Percentiles rank a stretch among this genome's conserved stretches.
Evolutionary conservation across 192 early-diverging fungal species (phyloP).

Genomic region (Spizellomyces punctatus): DNA sequence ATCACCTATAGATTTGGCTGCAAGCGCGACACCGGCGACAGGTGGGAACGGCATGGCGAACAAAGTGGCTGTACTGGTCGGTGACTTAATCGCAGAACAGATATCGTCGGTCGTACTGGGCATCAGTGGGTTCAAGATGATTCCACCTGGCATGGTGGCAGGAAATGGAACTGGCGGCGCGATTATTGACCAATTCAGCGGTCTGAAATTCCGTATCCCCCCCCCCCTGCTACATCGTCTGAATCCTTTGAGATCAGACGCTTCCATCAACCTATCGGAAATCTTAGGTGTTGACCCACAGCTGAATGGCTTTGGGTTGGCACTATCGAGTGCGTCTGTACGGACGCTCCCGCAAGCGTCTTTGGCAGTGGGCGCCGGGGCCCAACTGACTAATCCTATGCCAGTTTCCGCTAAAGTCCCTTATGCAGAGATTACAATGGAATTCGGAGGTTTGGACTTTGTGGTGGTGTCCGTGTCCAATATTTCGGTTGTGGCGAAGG

Average conservation of each 20-base stretch:
- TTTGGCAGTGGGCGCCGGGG: conserved; percentile 19
- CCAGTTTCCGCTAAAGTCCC: conserved; percentile 37
- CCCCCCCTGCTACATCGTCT: background rate
- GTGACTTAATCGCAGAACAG: conserved; percentile 17
- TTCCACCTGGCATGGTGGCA: conserved; percentile 27
- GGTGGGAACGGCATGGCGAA: conserved; percentile 35
- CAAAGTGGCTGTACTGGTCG: conserved; percentile 30
- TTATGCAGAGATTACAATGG: conserved; percentile 23
- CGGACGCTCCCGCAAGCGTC: conserved; percentile 18
- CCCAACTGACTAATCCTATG: conserved; percentile 32
- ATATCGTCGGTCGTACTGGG: conserved; percentile 9
- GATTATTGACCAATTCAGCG: conserved; percentile 38
- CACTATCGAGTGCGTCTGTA: conserved; percentile 14
- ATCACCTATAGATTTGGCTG: background rate
- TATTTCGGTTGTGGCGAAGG: conserved; percentile 21
- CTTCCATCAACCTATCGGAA: conserved; percentile 17
- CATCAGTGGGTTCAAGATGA: conserved; percentile 28
- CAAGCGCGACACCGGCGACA: conserved; percentile 18
- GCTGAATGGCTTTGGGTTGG: conserved; percentile 25
- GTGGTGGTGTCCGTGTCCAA: conserved; percentile 21
- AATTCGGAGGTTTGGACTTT: conserved; percentile 12
- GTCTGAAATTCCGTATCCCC: conserved; percentile 17
- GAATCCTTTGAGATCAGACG: conserved; percentile 26
- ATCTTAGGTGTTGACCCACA: background rate
- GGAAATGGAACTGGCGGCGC: conserved; percentile 25